Conservation (phyloP, 768 basidiomycete genomes). For the Kwoniella bestiolae region DNA sequence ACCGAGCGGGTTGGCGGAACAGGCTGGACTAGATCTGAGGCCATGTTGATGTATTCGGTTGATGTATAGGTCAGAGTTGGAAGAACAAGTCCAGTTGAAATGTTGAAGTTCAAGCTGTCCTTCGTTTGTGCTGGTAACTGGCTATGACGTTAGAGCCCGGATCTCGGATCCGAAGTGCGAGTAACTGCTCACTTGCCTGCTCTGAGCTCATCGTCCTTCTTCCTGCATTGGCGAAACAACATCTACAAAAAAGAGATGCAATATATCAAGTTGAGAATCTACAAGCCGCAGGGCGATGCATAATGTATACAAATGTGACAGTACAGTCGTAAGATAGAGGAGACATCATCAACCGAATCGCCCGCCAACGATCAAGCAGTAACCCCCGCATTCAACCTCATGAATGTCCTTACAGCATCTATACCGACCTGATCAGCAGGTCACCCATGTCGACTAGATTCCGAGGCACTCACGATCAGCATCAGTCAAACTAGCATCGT, state of each 20-base stretch:
- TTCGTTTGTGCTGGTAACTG: no score
- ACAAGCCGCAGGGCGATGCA: no score
- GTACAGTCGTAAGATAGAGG: no score
- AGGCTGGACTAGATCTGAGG: constrained; percentile 25
- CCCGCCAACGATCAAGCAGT: not conserved
- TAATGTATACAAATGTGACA: no score
- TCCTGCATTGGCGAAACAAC: no score
- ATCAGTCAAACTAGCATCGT: constrained; percentile 48
- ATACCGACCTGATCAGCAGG: not conserved
- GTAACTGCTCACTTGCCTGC: no score
- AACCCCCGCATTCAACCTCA: not conserved
- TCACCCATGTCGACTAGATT: not conserved
- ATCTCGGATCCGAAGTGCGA: not conserved
- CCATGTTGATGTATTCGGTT: no score
- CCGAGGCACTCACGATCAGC: constrained; percentile 41
- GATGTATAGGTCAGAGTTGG: not conserved
- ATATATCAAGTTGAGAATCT: no score
- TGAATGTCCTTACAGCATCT: not conserved
- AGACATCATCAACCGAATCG: no score
- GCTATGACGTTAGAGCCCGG: not conserved
- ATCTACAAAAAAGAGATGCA: no score
- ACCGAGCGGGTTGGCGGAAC: constrained; percentile 24
- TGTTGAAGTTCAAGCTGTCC: no score
- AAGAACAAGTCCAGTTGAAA: not conserved
- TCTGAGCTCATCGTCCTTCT: no score